Evolutionary conservation across 192 early-diverging fungal species (phyloP), one percentile per base, ranked within the genome.

Genomic region (Podila epicladia): DNA sequence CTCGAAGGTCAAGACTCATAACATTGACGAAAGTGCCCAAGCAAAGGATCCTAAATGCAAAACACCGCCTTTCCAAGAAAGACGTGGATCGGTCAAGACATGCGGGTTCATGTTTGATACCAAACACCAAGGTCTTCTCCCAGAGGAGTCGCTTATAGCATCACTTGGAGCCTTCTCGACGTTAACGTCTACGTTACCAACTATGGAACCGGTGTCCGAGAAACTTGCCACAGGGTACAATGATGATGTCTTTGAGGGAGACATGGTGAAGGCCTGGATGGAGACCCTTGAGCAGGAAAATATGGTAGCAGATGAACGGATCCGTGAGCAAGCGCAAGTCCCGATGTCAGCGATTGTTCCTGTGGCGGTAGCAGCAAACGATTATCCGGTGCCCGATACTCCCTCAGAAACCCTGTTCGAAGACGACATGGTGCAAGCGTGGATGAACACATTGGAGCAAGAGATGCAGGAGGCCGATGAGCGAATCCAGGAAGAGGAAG

Each of bases 221-320:
- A 17, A 45, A 17, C 15, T 15, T 45, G 41, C 15, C 13, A 33
- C 15, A 55, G 61, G 48, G 0, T 80, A 59, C 20, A 80, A 80
- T n/a, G 77, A 80, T 37, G 77, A 80, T n/a, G 57, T 69, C 17
- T 80, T 80, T 72, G 77, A 80, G 26, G 71, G 77, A 7, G 71
- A 80, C 8, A 80, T 80, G 77, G 62, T 73, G 12, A 51, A 69
- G 35, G 77, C 77, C 8, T 80, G 77, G 77, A 80, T 73, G 77
- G 77, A 80, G 17, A 73, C 77, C 12, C 71, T 80, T 3, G 77
- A 61, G 7, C 77, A 65, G 32, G 77, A 80, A 31, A 73, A 65
- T 24, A 24, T 2, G 31, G 59, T 35, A 61, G 17, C 15, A 9
- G 11, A 32, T 19, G 59, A 61, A 17, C 59, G 26, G 26, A 45